Evolutionary conservation across 148 eudicot genomes (phyloP).

Genomic region (Rhododendron mucronatum): DNA sequence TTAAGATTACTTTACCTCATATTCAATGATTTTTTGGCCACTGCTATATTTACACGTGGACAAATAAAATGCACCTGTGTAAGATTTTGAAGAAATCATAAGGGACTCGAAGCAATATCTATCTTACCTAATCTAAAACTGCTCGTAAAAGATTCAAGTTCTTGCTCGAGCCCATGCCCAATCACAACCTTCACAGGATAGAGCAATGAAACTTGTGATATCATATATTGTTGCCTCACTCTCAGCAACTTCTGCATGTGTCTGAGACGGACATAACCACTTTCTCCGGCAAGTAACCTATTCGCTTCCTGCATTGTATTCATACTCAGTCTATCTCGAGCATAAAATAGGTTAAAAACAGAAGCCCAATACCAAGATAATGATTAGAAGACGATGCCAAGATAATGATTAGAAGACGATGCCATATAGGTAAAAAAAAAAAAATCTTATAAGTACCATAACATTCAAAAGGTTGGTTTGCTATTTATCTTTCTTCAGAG

Average conservation of each 20-base stretch:
- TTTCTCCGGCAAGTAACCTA: constrained; percentile 64
- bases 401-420: not conserved
- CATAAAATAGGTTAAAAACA: not conserved
- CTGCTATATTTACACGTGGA: not conserved
- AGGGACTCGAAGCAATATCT: not conserved
- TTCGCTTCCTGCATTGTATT: constrained; percentile 56
- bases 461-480: not conserved
- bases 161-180: constrained; percentile 74
- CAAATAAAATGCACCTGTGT: not conserved
- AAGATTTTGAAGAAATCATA: not conserved
- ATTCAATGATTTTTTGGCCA: not conserved
- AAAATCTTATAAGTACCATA: not conserved
- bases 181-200: constrained; percentile 84
- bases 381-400: not conserved
- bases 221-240: constrained; percentile 81
- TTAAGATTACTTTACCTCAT: not conserved
- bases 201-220: constrained; percentile 72
- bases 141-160: constrained; percentile 81
- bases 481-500: not conserved
- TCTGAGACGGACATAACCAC: constrained; percentile 53
- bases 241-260: constrained; percentile 62
- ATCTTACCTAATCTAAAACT: constrained; percentile 56
- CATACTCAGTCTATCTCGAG: not conserved
- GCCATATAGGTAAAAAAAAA: not conserved
- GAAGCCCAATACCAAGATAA: not conserved